These are phyloP conservation scores for Omphalea diandra DNA, from an alignment of 441 rosid species.

Conservation along the genomic window DNA sequence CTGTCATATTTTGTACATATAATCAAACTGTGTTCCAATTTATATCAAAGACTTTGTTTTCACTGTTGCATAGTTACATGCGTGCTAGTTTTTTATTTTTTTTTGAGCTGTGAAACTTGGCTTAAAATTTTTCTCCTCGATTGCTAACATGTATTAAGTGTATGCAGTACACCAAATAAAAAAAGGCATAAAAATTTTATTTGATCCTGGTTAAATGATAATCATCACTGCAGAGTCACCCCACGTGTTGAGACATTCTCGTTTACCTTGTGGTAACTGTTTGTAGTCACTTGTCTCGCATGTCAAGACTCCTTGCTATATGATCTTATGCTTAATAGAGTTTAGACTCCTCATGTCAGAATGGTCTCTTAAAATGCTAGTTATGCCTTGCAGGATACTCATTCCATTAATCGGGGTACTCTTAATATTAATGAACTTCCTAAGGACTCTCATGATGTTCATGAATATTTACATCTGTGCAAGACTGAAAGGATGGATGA, in stretches of 20 bases:
- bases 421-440: conserved; percentile 42
- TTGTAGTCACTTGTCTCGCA: background rate
- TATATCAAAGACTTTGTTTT: background rate
- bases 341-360: background rate
- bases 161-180: background rate
- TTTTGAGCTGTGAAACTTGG: background rate
- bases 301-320: background rate
- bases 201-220: background rate
- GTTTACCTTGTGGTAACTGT: background rate
- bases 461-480: conserved; percentile 40
- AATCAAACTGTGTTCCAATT: background rate
- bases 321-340: no score
- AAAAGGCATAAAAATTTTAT: background rate
- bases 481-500: conserved; percentile 53
- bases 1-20: background rate
- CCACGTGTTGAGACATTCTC: no score
- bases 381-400: conserved; percentile 40
- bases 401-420: conserved; percentile 30
- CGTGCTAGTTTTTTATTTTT: background rate
- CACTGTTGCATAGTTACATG: background rate
- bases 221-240: background rate
- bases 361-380: conserved; percentile 14
- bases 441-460: conserved; percentile 33
- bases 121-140: background rate
- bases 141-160: background rate